phyloP scores from a whole-genome alignment of 768 basidiomycete genomes.

The Daedaleopsis sinensis region DNA sequence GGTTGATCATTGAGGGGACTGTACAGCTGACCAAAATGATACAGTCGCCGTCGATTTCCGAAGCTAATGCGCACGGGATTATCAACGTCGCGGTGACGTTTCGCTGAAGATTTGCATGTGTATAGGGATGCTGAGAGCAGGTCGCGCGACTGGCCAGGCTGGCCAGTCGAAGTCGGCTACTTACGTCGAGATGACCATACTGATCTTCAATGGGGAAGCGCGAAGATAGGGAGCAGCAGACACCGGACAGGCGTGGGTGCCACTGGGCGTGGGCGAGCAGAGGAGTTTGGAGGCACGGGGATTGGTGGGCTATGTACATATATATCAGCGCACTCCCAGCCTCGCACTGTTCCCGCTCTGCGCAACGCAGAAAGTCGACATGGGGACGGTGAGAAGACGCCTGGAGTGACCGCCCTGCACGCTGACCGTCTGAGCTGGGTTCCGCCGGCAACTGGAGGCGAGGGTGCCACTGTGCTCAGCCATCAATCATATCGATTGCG shows the following conservation, averaged over 20 bases:
- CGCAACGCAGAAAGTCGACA: background rate
- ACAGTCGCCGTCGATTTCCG: background rate
- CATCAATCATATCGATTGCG: conserved; percentile 17
- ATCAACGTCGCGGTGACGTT: background rate
- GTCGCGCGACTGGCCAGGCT: no score
- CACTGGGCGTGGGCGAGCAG: background rate
- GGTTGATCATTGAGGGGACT: conserved; percentile 1
- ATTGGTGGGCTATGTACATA: background rate
- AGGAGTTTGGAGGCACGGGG: background rate
- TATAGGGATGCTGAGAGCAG: no score
- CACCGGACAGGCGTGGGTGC: conserved; percentile 3
- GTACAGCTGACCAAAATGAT: background rate
- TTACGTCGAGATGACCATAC: conserved; percentile 23
- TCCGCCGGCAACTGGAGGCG: background rate
- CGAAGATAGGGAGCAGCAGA: conserved; percentile 4
- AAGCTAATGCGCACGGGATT: conserved; percentile 16
- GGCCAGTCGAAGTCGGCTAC: conserved; percentile 7
- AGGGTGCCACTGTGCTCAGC: no score
- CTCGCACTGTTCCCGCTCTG: background rate
- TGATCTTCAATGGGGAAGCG: conserved; percentile 12
- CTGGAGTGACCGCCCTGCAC: background rate
- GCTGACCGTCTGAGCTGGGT: background rate
- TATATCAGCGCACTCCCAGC: background rate
- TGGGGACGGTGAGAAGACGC: background rate
- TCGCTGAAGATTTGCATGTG: background rate